These are phyloP conservation scores for Cicer cuneatum DNA, from an alignment of 306 rosid species.

Conservation along the genomic window DNA sequence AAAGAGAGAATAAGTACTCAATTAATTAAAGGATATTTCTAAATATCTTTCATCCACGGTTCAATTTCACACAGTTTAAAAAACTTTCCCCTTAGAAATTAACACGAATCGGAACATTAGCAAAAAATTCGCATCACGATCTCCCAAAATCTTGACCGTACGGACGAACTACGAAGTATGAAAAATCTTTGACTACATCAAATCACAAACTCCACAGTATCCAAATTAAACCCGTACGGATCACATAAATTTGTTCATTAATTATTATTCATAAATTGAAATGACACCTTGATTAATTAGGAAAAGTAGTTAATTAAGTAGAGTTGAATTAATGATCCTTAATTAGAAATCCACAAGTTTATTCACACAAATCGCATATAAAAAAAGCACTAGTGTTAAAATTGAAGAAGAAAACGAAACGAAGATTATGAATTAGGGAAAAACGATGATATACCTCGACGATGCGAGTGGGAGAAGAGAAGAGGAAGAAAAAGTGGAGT, in stretches of 20 bases:
- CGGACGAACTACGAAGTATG: background rate
- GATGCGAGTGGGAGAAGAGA: constrained; percentile 31
- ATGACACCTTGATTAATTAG: background rate
- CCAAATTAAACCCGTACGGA: no score
- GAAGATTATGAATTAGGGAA: no score
- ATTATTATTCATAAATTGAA: background rate
- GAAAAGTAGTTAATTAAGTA: background rate
- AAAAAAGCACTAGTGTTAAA: no score
- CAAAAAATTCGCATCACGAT: constrained; percentile 14
- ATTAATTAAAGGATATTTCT: background rate
- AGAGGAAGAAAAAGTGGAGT: constrained; percentile 42
- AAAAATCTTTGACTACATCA: no score
- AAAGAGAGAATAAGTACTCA: background rate
- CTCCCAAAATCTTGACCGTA: constrained; percentile 8
- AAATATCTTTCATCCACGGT: background rate
- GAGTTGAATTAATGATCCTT: background rate
- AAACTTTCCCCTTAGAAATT: background rate
- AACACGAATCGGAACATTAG: constrained; percentile 15
- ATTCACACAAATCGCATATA: no score
- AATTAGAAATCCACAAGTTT: background rate
- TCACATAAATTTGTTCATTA: background rate
- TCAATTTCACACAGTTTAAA: background rate
- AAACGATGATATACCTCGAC: constrained; percentile 46
- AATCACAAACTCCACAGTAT: no score
- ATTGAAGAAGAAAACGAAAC: no score